phyloP scores from a whole-genome alignment of 2,329 filamentous ascomycete species.

The Malbranchea zuffiana region DNA sequence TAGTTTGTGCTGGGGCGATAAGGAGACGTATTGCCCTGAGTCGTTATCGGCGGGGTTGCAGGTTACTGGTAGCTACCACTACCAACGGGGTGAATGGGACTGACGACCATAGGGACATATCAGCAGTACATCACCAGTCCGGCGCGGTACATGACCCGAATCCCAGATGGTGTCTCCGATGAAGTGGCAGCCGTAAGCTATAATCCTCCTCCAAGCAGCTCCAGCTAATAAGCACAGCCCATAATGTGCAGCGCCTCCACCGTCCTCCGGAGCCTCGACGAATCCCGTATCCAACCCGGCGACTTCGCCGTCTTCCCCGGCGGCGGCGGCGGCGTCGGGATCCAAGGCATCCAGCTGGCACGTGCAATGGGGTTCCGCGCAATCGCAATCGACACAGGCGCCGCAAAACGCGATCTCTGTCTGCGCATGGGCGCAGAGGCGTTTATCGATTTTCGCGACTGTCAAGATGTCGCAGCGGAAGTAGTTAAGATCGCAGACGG shows the following conservation, averaged over 20 bases:
- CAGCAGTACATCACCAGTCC: conserved; percentile 50
- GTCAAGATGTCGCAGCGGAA: conserved; percentile 25
- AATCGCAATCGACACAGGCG: conserved; percentile 46
- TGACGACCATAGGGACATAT: conserved; percentile 41
- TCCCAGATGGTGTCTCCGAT: conserved; percentile 46
- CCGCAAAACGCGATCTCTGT: conserved; percentile 37
- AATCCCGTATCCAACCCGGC: conserved; percentile 40
- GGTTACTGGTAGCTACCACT: conserved; percentile 13
- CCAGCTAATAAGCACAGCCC: conserved; percentile 22
- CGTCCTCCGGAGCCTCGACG: conserved; percentile 46
- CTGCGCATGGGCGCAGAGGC: conserved; percentile 43
- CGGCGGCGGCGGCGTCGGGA: conserved; percentile 46
- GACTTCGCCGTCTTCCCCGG: conserved; percentile 47
- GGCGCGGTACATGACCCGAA: conserved; percentile 44
- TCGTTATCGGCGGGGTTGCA: conserved; percentile 38
- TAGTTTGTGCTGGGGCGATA: conserved; percentile 41
- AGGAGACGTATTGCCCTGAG: conserved; percentile 43
- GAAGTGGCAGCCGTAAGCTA: conserved; percentile 38
- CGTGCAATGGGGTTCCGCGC: conserved; percentile 47
- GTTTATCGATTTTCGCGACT: conserved; percentile 46
- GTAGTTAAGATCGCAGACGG: conserved; percentile 39
- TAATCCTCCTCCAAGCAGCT: background rate
- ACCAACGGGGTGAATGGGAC: background rate
- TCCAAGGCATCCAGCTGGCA: conserved; percentile 47
- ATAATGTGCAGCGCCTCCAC: conserved; percentile 51